These are phyloP conservation scores for Colletotrichum zoysiae DNA, from an alignment of 2,329 filamentous ascomycete species.

Conservation along the genomic window DNA sequence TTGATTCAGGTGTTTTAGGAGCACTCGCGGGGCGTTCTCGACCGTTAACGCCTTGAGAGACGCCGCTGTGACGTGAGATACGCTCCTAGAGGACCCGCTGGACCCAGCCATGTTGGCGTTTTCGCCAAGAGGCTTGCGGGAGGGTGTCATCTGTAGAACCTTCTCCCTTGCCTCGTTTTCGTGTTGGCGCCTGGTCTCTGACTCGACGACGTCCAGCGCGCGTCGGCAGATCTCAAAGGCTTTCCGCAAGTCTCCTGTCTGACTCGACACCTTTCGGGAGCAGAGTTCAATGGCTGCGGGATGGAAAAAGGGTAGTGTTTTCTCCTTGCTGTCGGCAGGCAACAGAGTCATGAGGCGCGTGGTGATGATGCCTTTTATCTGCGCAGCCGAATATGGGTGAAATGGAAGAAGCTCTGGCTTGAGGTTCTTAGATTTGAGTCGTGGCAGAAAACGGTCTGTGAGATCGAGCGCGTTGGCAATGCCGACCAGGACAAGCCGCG, in stretches of 20 bases:
- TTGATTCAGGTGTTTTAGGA: conserved; percentile 90
- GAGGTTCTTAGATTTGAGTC: conserved; percentile 91
- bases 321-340: conserved; percentile 63
- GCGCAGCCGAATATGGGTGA: conserved; percentile 87
- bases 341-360: conserved; percentile 83
- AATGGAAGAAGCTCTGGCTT: conserved; percentile 93
- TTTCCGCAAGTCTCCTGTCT: conserved; percentile 94
- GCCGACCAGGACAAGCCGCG: conserved; percentile 85
- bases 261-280: conserved; percentile 92
- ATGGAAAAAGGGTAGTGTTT: conserved; percentile 86
- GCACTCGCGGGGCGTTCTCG: conserved; percentile 87
- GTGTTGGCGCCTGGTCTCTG: conserved; percentile 82
- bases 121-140: conserved; percentile 82
- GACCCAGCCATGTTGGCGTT: conserved; percentile 78
- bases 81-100: conserved; percentile 54
- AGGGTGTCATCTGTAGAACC: conserved; percentile 72
- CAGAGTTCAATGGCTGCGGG: conserved; percentile 94
- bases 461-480: conserved; percentile 97
- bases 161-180: conserved; percentile 71
- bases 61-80: conserved; percentile 61
- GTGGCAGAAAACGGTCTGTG: conserved; percentile 93
- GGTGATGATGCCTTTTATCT: conserved; percentile 90
- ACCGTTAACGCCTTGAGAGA: conserved; percentile 75
- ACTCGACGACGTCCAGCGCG: conserved; percentile 89
- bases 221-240: conserved; percentile 94